A percentile compares a stretch with the other conserved stretches of the same genome.
These are phyloP conservation scores for Cokeromyces recurvatus DNA, from an alignment of 371 early-diverging fungal species.

Conservation along the genomic window DNA sequence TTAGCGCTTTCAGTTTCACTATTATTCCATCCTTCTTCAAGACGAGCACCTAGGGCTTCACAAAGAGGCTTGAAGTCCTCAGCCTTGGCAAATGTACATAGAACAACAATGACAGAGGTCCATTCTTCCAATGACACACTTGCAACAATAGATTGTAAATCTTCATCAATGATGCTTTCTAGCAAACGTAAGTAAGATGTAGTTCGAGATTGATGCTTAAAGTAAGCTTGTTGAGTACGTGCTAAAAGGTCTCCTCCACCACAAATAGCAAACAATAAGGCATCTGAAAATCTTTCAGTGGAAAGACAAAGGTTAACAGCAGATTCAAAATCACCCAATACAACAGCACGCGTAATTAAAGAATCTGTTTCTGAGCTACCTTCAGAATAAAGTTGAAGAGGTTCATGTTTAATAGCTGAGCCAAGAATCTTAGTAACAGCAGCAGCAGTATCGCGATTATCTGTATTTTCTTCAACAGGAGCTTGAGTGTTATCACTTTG, in stretches of 20 bases:
- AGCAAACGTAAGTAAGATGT: constrained; percentile 79
- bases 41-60: constrained; percentile 65
- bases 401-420: constrained; percentile 22
- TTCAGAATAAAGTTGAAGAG: constrained; percentile 58
- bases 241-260: constrained; percentile 81
- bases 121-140: constrained; percentile 81
- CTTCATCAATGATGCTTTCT: constrained; percentile 74
- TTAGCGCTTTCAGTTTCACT: constrained; percentile 36
- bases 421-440: constrained; percentile 13
- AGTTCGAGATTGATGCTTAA: constrained; percentile 52
- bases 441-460: constrained; percentile 5
- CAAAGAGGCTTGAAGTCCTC: constrained; percentile 71
- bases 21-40: constrained; percentile 48
- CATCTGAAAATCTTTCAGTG: constrained; percentile 83
- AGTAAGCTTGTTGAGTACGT: constrained; percentile 83
- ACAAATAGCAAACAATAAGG: constrained; percentile 84
- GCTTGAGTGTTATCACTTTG: constrained; percentile 6
- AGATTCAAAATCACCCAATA: constrained; percentile 88
- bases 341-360: constrained; percentile 76
- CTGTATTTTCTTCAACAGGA: constrained; percentile 8
- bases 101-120: constrained; percentile 85
- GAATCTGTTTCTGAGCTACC: constrained; percentile 49
- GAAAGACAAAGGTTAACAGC: constrained; percentile 86
- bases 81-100: constrained; percentile 87
- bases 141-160: constrained; percentile 77